A percentile compares a stretch with the other conserved stretches of the same genome.
phyloP scores from a whole-genome alignment of 2,329 filamentous ascomycete genomes.

The Cryphonectria naterciae region DNA sequence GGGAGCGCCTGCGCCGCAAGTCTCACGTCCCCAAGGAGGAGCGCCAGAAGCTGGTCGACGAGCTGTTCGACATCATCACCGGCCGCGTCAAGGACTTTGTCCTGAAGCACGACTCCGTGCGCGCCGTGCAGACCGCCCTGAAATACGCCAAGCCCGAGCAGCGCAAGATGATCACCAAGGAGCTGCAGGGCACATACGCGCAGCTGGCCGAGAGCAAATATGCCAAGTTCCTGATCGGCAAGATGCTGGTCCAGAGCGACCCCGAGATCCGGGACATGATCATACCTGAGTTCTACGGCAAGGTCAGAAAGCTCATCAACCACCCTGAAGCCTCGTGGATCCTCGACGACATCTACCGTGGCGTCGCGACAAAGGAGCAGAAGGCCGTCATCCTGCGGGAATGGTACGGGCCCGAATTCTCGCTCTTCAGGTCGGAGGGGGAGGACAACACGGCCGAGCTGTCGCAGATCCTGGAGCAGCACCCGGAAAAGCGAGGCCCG shows the following conservation, averaged over 20 bases:
- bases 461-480: conserved; percentile 71
- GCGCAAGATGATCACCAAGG: conserved; percentile 81
- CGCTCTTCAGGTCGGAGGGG: conserved; percentile 69
- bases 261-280: conserved; percentile 84
- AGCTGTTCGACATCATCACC: conserved; percentile 90
- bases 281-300: conserved; percentile 92
- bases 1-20: conserved; percentile 91
- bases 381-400: conserved; percentile 85
- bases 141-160: conserved; percentile 91
- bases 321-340: conserved; percentile 98
- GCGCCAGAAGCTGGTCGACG: conserved; percentile 81
- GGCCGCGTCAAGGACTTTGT: conserved; percentile 94
- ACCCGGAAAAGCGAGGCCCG: conserved; percentile 82
- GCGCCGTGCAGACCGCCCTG: conserved; percentile 93
- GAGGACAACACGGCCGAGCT: conserved; percentile 68
- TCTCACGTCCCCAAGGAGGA: conserved; percentile 91
- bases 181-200: conserved; percentile 83
- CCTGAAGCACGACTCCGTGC: conserved; percentile 97
- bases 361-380: conserved; percentile 82
- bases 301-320: conserved; percentile 90
- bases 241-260: conserved; percentile 91
- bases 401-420: conserved; percentile 96
- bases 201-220: conserved; percentile 92
- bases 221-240: conserved; percentile 95
- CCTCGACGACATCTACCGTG: conserved; percentile 92